Evolutionary conservation across 2,329 filamentous ascomycete species (phyloP).

Genomic region (Trichophyton benhamiae): DNA sequence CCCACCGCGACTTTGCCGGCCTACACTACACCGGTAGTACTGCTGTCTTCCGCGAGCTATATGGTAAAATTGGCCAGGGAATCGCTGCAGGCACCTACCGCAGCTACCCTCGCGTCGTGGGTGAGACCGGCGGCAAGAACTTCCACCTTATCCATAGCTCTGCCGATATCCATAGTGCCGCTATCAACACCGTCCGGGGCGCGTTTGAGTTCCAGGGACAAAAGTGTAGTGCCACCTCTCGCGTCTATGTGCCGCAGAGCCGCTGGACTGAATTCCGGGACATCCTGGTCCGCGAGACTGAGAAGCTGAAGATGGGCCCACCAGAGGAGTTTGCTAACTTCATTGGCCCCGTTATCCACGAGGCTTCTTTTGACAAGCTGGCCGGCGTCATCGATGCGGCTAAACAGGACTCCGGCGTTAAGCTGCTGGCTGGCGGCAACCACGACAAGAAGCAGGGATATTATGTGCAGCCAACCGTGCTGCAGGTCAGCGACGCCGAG

Average conservation of each 20-base stretch:
- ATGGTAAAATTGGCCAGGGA: conserved; percentile 70
- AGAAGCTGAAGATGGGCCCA: conserved; percentile 38
- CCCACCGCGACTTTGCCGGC: conserved; percentile 70
- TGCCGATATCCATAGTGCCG: conserved; percentile 68
- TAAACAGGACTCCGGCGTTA: conserved; percentile 58
- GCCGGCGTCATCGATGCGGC: conserved; percentile 63
- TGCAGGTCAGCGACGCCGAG: conserved; percentile 57
- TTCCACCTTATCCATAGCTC: conserved; percentile 72
- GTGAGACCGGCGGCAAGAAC: conserved; percentile 89
- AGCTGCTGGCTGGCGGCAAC: conserved; percentile 61
- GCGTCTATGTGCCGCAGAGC: conserved; percentile 64
- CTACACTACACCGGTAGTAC: conserved; percentile 94
- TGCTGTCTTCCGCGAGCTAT: conserved; percentile 76
- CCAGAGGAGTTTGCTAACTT: conserved; percentile 47
- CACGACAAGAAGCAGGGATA: conserved; percentile 69
- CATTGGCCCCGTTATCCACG: conserved; percentile 77
- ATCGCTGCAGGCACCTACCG: conserved; percentile 71
- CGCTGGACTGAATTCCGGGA: conserved; percentile 60
- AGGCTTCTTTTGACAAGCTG: conserved; percentile 68
- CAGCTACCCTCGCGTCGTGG: conserved; percentile 78
- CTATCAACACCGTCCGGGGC: conserved; percentile 68
- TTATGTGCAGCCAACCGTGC: conserved; percentile 75
- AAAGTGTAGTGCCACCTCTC: conserved; percentile 78
- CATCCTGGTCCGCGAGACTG: conserved; percentile 53
- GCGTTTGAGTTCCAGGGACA: conserved; percentile 88